phyloP scores from a whole-genome alignment of 768 basidiomycete genomes.

The Clitopilus passeckerianus region DNA sequence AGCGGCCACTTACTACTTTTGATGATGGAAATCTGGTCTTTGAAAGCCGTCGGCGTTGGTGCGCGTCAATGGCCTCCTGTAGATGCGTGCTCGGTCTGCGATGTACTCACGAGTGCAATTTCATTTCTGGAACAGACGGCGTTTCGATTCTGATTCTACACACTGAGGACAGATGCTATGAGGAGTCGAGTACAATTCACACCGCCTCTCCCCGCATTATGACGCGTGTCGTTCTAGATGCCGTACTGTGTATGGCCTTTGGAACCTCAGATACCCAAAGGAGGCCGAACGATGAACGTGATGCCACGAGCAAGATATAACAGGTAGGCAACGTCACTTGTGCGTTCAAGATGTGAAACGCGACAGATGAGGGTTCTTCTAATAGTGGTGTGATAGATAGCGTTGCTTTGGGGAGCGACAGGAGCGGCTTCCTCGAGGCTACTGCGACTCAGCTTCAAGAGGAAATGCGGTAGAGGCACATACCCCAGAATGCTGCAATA shows the following conservation, averaged over 20 bases:
- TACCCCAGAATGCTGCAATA: neutral
- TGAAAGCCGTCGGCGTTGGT: neutral
- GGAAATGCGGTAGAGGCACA: neutral
- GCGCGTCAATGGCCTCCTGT: neutral
- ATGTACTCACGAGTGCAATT: no score
- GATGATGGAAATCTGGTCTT: neutral
- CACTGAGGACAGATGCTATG: no score
- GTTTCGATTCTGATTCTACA: no score
- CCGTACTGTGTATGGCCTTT: neutral
- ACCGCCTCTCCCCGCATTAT: neutral
- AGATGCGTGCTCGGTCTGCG: no score
- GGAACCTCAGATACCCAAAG: neutral
- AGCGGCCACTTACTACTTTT: neutral
- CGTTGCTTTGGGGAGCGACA: neutral
- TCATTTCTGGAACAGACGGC: no score
- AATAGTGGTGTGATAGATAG: neutral
- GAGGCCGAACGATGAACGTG: neutral
- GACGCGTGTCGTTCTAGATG: neutral
- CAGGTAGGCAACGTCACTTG: neutral
- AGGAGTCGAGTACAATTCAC: neutral
- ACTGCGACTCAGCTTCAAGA: neutral
- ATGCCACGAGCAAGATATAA: neutral
- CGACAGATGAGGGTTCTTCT: neutral
- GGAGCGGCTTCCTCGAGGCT: neutral
- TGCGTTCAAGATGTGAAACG: neutral